Base-by-base conservation (phyloP, 768 basidiomycete genomes). In the Multifurca ochricompacta region DNA sequence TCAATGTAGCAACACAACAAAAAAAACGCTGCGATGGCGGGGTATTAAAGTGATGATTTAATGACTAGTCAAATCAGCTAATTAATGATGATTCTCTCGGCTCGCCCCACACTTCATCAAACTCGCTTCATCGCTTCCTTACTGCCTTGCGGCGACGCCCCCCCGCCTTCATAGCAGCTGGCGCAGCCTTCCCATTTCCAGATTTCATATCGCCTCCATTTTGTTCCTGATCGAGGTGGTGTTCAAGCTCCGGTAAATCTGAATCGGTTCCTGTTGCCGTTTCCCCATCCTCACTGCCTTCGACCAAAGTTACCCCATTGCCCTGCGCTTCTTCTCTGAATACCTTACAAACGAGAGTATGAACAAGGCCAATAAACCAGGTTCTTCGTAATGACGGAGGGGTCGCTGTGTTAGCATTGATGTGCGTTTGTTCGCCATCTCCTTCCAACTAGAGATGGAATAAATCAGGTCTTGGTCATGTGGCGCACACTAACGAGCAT, bases 61-160 rank as follows among this genome's bases (percentile, higher is more conserved):
- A n/a, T n/a, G n/a, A n/a, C n/a, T n/a, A n/a, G n/a, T n/a, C n/a
- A n/a, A n/a, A n/a, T n/a, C n/a, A n/a, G n/a, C n/a, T n/a, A n/a
- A n/a, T n/a, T n/a, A n/a, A n/a, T n/a, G n/a, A n/a, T n/a, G n/a
- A n/a, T n/a, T n/a, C n/a, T n/a, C n/a, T n/a, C n/a, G n/a, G n/a
- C n/a, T n/a, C n/a, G n/a, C n/a, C n/a, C n/a, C n/a, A n/a, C n/a
- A n/a, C 16, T 39, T 39, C 37, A 11, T 19, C 37, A 27, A 4
- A 9, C 13, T 23, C 27, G 16, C 37, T 10, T 69, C 66, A 78
- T 66, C 80, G 75, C 65, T 72, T 78, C 67, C 69, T 77, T 18
- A 74, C 71, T 6, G 68, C 74, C 65, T 82, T 83, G 59, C 84
- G 77, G 65, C 85, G 76, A 64, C 78, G 81, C 10, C 83, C 83